Base-by-base conservation (phyloP, 1,284 basidiomycete species). In the Mrakiaceae sp. region DNA sequence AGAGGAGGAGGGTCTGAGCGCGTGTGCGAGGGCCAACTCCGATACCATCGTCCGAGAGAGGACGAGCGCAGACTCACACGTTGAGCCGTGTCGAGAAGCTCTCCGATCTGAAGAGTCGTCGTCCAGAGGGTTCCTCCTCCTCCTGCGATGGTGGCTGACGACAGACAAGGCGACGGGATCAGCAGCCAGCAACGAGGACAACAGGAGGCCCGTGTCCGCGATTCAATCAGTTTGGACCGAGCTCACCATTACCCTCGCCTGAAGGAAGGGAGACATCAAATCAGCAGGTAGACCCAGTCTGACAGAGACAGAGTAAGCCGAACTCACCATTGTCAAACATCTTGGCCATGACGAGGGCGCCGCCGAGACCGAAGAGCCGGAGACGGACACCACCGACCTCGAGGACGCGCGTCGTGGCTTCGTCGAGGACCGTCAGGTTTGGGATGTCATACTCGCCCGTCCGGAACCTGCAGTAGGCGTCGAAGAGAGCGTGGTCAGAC, bases 111-210 rank as follows among this genome's bases (percentile, higher is more conserved):
- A 42, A 99, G 82, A 5, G 92, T 89, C 0, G 95, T 98, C 0
- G 92, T 91, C 96, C 96, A 99, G 87, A 98, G 97, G 39, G 94
- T 98, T 43, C 96, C 96, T 73, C 92, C 89, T 1, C 91, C 95
- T 55, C 96, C 96, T 0, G 96, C 95, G 69, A 98, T 97, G 10
- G 95, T 97, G 3, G 91, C 27, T 27, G 27, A 27, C 27, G 27
- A 27, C 27, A 27, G 2, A 27, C 27, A 27, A 27, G 27, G 27
- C 27, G 27, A 27, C 27, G 27, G 27, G 27, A 27, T 27, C 27
- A 27, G 27, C 27, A 27, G 27, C 27, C 27, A 27, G 27, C 27
- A 27, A 27, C 27, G 27, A 27, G 27, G 27, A 27, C 27, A 27
- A 27, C 27, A 27, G 27, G 27, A 27, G 27, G 27, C 27, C 27